phyloP scores from a whole-genome alignment of 1,139 yeast species.

The Candida sanyaensis region DNA sequence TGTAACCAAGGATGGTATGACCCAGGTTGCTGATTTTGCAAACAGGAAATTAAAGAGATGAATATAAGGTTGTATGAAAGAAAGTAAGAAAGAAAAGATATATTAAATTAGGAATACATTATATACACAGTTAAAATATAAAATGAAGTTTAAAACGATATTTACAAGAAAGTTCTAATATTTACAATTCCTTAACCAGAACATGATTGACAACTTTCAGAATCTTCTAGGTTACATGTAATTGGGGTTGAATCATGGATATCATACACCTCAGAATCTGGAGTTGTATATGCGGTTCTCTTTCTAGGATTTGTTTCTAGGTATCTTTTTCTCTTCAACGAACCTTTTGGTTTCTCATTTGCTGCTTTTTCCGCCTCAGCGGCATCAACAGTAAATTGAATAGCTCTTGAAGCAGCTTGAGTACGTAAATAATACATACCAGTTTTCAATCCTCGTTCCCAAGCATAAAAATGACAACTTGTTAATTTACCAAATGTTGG shows the following conservation, averaged over 20 bases:
- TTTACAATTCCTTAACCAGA: conserved; percentile 32
- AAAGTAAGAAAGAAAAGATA: no score
- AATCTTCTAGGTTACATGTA: conserved; percentile 36
- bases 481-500: conserved; percentile 95
- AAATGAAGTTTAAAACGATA: neutral
- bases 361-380: conserved; percentile 24
- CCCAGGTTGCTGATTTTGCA: conserved; percentile 85
- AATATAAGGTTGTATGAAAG: neutral
- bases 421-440: conserved; percentile 98
- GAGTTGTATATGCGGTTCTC: conserved; percentile 13
- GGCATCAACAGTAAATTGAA: conserved; percentile 81
- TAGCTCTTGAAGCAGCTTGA: conserved; percentile 93
- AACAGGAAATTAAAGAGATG: conserved; percentile 51
- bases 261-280: conserved; percentile 19
- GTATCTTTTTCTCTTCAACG: conserved; percentile 23
- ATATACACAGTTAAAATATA: conserved; percentile 6
- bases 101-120: neutral
- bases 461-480: conserved; percentile 96
- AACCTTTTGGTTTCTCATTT: conserved; percentile 6
- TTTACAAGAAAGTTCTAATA: neutral
- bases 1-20: conserved; percentile 81
- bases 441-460: conserved; percentile 96
- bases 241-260: conserved; percentile 38
- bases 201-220: conserved; percentile 48
- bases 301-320: conserved; percentile 13